Conservation (phyloP, 2,329 filamentous ascomycete species). For the Aspergillus alliaceus region DNA sequence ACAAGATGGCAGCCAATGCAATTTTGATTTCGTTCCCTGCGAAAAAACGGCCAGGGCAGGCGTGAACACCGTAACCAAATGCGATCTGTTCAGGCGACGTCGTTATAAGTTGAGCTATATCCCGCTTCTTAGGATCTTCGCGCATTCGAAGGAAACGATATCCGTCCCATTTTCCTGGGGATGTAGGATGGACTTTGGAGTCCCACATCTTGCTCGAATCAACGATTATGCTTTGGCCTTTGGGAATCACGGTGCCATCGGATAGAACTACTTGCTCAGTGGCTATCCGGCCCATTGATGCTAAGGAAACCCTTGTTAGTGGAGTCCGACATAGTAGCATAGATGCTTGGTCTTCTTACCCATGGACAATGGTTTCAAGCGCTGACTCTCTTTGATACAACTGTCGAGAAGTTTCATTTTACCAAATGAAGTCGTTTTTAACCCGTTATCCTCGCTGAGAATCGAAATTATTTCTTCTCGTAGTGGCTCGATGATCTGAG, state of each 20-base stretch:
- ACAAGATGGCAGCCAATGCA: constrained; percentile 21
- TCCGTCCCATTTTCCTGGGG: constrained; percentile 4
- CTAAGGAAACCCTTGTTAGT: too few relatives aligned
- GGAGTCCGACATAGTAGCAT: too few relatives aligned
- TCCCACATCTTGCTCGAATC: constrained; percentile 12
- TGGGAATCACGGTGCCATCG: constrained; percentile 16
- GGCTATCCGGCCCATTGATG: not conserved
- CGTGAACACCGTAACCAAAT: constrained; percentile 28
- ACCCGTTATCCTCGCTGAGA: too few relatives aligned
- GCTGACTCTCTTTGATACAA: too few relatives aligned
- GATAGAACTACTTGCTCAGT: constrained; percentile 9
- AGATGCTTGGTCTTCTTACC: too few relatives aligned
- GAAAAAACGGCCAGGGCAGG: constrained; percentile 32
- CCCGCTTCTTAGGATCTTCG: not conserved
- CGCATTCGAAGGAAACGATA: constrained; percentile 6
- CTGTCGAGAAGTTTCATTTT: too few relatives aligned
- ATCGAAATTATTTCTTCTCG: too few relatives aligned
- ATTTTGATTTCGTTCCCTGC: constrained; percentile 30
- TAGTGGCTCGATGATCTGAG: too few relatives aligned
- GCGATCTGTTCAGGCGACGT: constrained; percentile 2
- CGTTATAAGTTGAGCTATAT: not conserved
- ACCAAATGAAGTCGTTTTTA: too few relatives aligned
- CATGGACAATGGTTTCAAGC: too few relatives aligned
- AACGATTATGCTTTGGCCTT: constrained; percentile 12
- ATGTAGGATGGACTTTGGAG: constrained; percentile 13